A percentile compares a stretch with the other conserved stretches of the same genome.
Evolutionary conservation across 2,329 filamentous ascomycete species (phyloP).

Genomic region (Fusarium pseudograminearum): DNA sequence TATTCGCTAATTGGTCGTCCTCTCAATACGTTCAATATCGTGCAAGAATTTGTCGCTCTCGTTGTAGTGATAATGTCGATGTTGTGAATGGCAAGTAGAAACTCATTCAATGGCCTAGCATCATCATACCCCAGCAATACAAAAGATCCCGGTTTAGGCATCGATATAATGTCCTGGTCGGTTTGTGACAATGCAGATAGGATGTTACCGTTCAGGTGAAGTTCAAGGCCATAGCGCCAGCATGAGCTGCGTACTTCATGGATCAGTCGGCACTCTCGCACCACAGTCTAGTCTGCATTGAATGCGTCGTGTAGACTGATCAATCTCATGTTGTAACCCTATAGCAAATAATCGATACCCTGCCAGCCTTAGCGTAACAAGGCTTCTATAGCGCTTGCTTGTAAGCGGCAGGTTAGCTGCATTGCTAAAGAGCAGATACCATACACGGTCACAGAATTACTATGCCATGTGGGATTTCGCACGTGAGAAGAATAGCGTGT

Average conservation of each 20-base stretch:
- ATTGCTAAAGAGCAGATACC: background rate
- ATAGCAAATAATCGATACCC: background rate
- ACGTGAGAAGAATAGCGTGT: background rate
- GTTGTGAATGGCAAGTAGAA: background rate
- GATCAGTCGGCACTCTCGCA: background rate
- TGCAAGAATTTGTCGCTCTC: background rate
- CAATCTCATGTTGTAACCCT: background rate
- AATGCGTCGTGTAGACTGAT: background rate
- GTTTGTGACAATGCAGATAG: constrained; percentile 9
- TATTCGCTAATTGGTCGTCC: constrained; percentile 5
- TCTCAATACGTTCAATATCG: constrained; percentile 2
- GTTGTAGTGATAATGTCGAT: constrained; percentile 5
- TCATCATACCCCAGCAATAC: background rate
- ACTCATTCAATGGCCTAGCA: constrained; percentile 16
- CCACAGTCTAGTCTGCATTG: background rate
- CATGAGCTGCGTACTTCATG: constrained; percentile 15
- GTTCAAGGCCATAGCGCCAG: constrained; percentile 2
- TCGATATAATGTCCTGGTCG: constrained; percentile 5
- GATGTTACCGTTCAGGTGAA: constrained; percentile 10
- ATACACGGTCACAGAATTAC: background rate
- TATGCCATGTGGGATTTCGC: background rate
- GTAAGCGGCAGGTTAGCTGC: background rate
- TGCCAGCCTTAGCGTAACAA: background rate
- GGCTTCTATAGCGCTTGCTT: background rate
- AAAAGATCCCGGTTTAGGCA: background rate